Evolutionary conservation across 1,284 basidiomycete species (phyloP).

Genomic region (Entoloma clypeatum): DNA sequence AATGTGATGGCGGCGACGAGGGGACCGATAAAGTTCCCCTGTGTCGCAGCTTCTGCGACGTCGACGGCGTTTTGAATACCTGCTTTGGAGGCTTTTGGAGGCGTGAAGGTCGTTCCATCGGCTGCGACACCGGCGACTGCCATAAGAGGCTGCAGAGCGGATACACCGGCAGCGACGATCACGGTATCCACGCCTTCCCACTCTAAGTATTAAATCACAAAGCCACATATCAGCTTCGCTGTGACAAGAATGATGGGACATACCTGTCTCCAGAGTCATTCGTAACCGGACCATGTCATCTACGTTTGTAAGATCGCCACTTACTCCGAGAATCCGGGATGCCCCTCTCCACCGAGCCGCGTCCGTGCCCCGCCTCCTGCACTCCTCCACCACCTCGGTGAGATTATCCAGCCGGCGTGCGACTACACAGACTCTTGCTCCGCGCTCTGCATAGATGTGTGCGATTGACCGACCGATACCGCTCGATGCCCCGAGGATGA

Average conservation of each 20-base stretch:
- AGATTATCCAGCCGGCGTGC: conserved; percentile 63
- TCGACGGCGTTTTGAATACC: conserved; percentile 51
- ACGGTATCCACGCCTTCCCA: conserved; percentile 85
- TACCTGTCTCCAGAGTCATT: conserved; percentile 53
- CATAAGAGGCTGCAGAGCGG: conserved; percentile 76
- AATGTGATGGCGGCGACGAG: conserved; percentile 63
- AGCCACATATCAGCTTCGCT: background rate
- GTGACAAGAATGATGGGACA: conserved; percentile 19
- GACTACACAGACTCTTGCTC: conserved; percentile 75
- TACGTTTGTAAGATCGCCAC: conserved; percentile 64
- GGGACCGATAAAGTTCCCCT: conserved; percentile 65
- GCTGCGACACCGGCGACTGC: conserved; percentile 63
- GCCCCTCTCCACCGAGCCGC: conserved; percentile 5
- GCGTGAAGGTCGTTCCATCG: conserved; percentile 29
- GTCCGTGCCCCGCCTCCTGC: conserved; percentile 28
- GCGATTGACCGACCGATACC: conserved; percentile 82
- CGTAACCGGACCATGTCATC: conserved; percentile 70
- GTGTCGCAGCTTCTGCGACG: conserved; percentile 51
- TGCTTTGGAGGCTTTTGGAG: conserved; percentile 38
- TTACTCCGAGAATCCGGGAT: conserved; percentile 36
- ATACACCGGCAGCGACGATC: conserved; percentile 83
- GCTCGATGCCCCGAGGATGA: conserved; percentile 78
- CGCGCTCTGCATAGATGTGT: conserved; percentile 66
- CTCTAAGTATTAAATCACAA: conserved; percentile 37
- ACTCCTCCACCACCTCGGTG: conserved; percentile 60